Evolutionary conservation across 202 grass and related monocot species (phyloP), one percentile per base, ranked within the genome.

Genomic region (Dendrocalamus latiflorus): DNA sequence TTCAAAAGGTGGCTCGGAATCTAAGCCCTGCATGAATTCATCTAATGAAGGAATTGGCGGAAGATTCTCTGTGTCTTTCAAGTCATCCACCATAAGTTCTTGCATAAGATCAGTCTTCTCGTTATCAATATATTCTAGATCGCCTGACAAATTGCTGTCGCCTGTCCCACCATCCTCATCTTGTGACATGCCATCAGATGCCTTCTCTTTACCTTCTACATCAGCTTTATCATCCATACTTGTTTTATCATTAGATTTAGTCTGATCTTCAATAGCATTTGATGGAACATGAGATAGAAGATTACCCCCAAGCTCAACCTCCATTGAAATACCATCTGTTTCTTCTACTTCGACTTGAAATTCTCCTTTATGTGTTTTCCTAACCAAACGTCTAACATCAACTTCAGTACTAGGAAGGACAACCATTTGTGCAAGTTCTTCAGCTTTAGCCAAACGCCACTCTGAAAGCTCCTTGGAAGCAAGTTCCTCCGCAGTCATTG

Each of bases 351-450:
- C 90, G 84, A 99, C 96, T 90, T 89, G 91, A 88, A 94, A 94
- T 81, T 99, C 96, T 62, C 96, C 96, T 85, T 99, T 99, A 43
- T 99, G 96, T 34, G 96, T 99, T 82, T 99, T 99, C 39, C 89
- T 99, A 48, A 99, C 91, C 59, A 94, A 82, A 60, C 93, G 91
- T 54, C 93, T 91, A 59, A 83, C 76, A 84, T 96, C 96, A 72
- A 96, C 88, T 75, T 95, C 95, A 13, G 43, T 89, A 81, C 84
- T 87, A 47, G 89, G 93, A 82, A 96, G 81, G 33, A 99, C 89
- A 86, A 99, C 90, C 89, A 93, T 93, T 65, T 99, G 86, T 65
- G 81, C 83, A 82, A 96, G 38, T 74, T 96, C 93, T 89, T 99
- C 87, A 50, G 96, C 96, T 83, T 99, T 99, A 75, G 96, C 96